phyloP scores from a whole-genome alignment of 495 filamentous ascomycete species.

The Penicillium cataractarum region DNA sequence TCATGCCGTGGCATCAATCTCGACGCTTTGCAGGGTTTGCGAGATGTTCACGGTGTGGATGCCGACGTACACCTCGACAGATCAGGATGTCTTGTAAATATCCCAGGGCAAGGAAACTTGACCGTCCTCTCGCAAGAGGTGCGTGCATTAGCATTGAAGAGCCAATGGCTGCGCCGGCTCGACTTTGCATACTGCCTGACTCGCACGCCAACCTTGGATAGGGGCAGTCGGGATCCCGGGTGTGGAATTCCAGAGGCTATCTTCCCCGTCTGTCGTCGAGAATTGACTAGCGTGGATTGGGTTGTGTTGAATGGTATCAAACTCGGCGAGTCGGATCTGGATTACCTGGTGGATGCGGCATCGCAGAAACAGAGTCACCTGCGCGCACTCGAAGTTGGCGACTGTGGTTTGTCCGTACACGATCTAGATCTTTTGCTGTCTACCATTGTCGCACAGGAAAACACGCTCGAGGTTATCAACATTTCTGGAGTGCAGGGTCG shows the following conservation, averaged over 20 bases:
- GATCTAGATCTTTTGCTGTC: slow-evolving; percentile 50
- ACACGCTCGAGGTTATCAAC: slow-evolving; percentile 75
- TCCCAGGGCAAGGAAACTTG: slow-evolving; percentile 60
- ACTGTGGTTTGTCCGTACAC: slow-evolving; percentile 68
- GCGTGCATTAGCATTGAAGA: slow-evolving; percentile 70
- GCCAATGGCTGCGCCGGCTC: slow-evolving; percentile 61
- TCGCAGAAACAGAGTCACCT: slow-evolving; percentile 67
- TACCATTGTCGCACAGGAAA: slow-evolving; percentile 59
- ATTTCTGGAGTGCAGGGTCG: slow-evolving; percentile 77
- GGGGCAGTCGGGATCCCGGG: slow-evolving; percentile 62
- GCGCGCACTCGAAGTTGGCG: slow-evolving; percentile 79
- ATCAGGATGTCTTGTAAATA: slow-evolving; percentile 57
- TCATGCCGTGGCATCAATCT: slow-evolving; percentile 80
- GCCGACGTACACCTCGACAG: slow-evolving; percentile 63
- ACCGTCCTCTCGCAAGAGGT: slow-evolving; percentile 74
- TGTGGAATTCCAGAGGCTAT: slow-evolving; percentile 81
- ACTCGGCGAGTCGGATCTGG: slow-evolving; percentile 79
- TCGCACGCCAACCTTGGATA: slow-evolving; percentile 53
- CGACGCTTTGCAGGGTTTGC: slow-evolving; percentile 63
- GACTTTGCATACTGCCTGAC: slow-evolving; percentile 65
- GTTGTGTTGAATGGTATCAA: slow-evolving; percentile 81
- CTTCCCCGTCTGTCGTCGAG: slow-evolving; percentile 72
- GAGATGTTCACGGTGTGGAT: slow-evolving; percentile 65
- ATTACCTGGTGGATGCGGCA: slow-evolving; percentile 69
- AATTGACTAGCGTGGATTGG: slow-evolving; percentile 78